Conservation (phyloP, 176 grass and related monocot genomes). For the Olyra latifolia region DNA sequence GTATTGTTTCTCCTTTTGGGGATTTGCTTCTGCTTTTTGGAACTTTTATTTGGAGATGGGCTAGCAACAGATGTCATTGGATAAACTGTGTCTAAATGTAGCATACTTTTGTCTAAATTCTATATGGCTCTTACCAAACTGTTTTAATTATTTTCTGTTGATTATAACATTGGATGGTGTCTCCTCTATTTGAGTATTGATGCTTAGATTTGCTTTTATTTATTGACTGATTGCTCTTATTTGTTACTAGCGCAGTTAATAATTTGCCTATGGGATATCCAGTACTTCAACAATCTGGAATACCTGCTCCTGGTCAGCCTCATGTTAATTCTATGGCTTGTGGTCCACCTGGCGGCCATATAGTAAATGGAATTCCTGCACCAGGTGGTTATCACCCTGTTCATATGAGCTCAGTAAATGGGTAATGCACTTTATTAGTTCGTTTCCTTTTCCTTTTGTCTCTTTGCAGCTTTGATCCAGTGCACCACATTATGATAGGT, state of each 20-base stretch:
- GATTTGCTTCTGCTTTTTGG: neutral
- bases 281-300: conserved; percentile 60
- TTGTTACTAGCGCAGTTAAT: conserved; percentile 65
- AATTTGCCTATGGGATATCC: conserved; percentile 86
- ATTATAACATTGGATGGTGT: neutral
- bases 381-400: conserved; percentile 51
- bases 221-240: neutral
- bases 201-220: conserved; percentile 6
- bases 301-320: conserved; percentile 50
- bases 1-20: neutral
- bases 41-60: neutral
- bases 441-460: neutral
- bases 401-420: conserved; percentile 67
- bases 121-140: neutral
- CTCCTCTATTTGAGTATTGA: neutral
- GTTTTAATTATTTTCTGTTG: neutral
- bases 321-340: conserved; percentile 66
- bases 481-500: neutral
- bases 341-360: conserved; percentile 61
- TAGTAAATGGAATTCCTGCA: conserved; percentile 70
- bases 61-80: neutral
- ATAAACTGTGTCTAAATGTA: neutral
- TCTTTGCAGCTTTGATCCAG: neutral
- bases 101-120: neutral
- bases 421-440: conserved; percentile 43